Percentiles rank a stretch among this genome's conserved stretches.
Evolutionary conservation across 306 rosid genomes (phyloP).

Genomic region (Urtica urens): DNA sequence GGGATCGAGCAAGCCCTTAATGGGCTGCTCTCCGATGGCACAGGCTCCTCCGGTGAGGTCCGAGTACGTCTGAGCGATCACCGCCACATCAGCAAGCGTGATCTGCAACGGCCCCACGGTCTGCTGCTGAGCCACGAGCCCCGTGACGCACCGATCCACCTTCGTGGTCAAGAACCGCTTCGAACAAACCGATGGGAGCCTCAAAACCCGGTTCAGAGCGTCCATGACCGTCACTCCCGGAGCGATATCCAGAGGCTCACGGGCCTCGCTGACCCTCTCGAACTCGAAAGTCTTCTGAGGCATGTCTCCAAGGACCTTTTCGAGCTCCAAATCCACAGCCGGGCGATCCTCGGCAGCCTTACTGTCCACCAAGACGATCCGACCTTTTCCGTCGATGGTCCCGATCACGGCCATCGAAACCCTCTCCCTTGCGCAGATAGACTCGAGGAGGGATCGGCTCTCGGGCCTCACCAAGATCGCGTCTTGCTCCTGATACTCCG

Average conservation of each 20-base stretch:
- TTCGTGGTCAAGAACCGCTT: constrained; percentile 12
- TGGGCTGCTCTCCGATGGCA: constrained; percentile 90
- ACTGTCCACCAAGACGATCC: constrained; percentile 58
- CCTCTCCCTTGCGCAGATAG: constrained; percentile 69
- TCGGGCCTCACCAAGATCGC: constrained; percentile 76
- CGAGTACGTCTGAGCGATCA: constrained; percentile 64
- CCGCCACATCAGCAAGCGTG: constrained; percentile 80
- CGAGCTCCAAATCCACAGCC: constrained; percentile 77
- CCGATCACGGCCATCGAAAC: constrained; percentile 93
- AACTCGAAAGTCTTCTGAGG: constrained; percentile 66
- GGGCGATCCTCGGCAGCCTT: constrained; percentile 53
- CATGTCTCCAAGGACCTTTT: constrained; percentile 93
- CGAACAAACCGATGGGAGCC: constrained; percentile 66
- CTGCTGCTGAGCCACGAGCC: constrained; percentile 74
- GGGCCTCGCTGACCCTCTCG: constrained; percentile 35
- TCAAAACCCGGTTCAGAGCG: constrained; percentile 66
- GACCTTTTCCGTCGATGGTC: constrained; percentile 63
- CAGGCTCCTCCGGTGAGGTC: constrained; percentile 79
- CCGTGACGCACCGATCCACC: constrained; percentile 8
- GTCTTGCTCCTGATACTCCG: constrained; percentile 91
- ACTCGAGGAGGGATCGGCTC: constrained; percentile 46
- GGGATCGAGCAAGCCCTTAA: constrained; percentile 77
- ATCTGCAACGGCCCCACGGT: constrained; percentile 88
- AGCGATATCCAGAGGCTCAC: constrained; percentile 69
- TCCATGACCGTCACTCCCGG: constrained; percentile 50